These are phyloP conservation scores for Helichrysum umbraculigerum DNA, from an alignment of 129 eudicot genomes.

Conservation along the genomic window DNA sequence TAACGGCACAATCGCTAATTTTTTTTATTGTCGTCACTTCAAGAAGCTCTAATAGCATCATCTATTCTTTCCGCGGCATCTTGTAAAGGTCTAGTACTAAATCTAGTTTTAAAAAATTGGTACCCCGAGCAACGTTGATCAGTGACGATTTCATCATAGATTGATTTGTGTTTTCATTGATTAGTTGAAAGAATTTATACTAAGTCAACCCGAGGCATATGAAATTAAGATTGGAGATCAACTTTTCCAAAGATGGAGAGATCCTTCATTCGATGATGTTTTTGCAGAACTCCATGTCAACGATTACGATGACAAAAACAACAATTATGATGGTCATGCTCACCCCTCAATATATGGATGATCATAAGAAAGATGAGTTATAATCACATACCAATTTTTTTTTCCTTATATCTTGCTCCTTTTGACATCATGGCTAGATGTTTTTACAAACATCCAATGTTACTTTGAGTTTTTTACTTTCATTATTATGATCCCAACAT, in stretches of 20 bases:
- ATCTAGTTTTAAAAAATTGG: too few species aligned
- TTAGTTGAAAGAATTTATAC: constrained; percentile 75
- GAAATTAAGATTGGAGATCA: constrained; percentile 88
- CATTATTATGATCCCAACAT: neutral
- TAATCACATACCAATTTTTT: constrained; percentile 24
- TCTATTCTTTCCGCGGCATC: too few species aligned
- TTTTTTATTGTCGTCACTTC: too few species aligned
- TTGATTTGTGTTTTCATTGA: constrained; percentile 11
- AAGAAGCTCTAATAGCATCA: too few species aligned
- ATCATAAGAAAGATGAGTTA: constrained; percentile 49
- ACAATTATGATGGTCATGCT: too few species aligned
- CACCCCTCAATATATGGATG: neutral
- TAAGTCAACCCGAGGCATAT: constrained; percentile 84
- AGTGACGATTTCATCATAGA: neutral
- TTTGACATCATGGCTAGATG: constrained; percentile 14
- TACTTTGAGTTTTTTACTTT: neutral
- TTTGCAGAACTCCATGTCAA: constrained; percentile 49
- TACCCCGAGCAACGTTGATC: too few species aligned
- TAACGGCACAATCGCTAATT: too few species aligned
- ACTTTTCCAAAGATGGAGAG: constrained; percentile 73
- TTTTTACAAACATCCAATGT: constrained; percentile 22
- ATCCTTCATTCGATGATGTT: constrained; percentile 76
- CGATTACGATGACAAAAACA: neutral
- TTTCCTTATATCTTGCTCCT: constrained; percentile 1
- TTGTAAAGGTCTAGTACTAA: too few species aligned